A percentile compares a stretch with the other conserved stretches of the same genome.
Conservation (phyloP, 495 filamentous ascomycete genomes). For the Podospora australis region DNA sequence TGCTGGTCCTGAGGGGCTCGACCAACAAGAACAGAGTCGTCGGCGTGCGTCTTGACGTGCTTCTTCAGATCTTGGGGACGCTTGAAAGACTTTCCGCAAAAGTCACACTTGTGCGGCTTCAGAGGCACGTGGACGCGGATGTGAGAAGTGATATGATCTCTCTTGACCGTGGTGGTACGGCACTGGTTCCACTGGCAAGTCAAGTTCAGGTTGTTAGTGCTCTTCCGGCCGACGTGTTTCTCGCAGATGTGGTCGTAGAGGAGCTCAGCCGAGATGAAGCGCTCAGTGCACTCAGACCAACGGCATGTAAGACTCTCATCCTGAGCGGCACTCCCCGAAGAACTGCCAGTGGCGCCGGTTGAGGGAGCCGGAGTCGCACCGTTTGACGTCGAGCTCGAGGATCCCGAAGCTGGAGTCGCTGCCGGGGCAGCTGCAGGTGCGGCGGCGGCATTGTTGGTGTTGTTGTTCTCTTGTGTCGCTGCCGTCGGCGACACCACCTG, state of each 20-base stretch:
- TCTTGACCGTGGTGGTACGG: conserved; percentile 94
- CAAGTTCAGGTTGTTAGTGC: conserved; percentile 96
- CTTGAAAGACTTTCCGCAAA: conserved; percentile 99
- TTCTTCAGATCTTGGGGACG: conserved; percentile 98
- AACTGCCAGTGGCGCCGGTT: conserved; percentile 32
- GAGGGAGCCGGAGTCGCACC: conserved; percentile 40
- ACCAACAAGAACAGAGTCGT: conserved; percentile 81
- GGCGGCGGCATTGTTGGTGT: conserved; percentile 4
- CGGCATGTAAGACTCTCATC: conserved; percentile 72
- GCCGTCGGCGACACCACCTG: conserved; percentile 7
- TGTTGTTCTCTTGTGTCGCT: conserved; percentile 7
- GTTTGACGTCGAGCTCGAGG: conserved; percentile 31
- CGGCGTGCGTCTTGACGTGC: conserved; percentile 99
- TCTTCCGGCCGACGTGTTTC: conserved; percentile 95
- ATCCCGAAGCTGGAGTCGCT: conserved; percentile 12
- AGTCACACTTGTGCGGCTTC: conserved; percentile 97
- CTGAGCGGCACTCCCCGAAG: conserved; percentile 26
- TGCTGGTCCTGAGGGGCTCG: conserved; percentile 65
- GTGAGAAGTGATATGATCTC: conserved; percentile 98
- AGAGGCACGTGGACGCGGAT: conserved; percentile 96
- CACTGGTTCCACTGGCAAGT: conserved; percentile 97
- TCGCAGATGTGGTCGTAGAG: conserved; percentile 99
- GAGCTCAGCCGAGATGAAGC: conserved; percentile 67
- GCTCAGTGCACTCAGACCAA: conserved; percentile 81
- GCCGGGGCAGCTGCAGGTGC: conserved; percentile 9